phyloP scores from a whole-genome alignment of 2,329 filamentous ascomycete species.

The Fusarium sp. region DNA sequence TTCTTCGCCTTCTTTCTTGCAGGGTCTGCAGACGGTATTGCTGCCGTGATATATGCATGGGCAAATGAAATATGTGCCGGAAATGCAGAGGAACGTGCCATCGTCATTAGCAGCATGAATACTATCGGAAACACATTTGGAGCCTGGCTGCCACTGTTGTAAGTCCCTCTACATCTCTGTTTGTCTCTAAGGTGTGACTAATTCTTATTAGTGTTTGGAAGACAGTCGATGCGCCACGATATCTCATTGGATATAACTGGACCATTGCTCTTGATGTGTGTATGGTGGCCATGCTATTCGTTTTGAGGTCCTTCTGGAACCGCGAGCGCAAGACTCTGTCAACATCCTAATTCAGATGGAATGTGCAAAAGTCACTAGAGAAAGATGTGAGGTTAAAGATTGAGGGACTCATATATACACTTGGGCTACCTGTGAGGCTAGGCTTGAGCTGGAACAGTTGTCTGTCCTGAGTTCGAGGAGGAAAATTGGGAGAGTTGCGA shows the following conservation, averaged over 20 bases:
- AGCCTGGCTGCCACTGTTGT: not conserved
- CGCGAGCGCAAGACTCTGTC: slow-evolving; percentile 3
- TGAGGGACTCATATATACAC: not conserved
- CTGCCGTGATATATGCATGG: slow-evolving; percentile 54
- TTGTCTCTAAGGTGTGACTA: not conserved
- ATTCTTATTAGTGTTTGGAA: slow-evolving; percentile 41
- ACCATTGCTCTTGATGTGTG: slow-evolving; percentile 42
- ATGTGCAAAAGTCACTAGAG: not conserved
- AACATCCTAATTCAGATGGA: not conserved
- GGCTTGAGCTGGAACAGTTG: not conserved
- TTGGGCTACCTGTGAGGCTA: not conserved
- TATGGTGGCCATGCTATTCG: slow-evolving; percentile 34
- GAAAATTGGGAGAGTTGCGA: not conserved
- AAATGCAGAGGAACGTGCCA: slow-evolving; percentile 48
- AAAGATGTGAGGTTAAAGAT: not conserved
- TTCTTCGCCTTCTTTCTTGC: slow-evolving; percentile 49
- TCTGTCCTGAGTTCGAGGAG: not conserved
- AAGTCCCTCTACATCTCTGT: not conserved
- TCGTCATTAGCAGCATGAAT: not conserved
- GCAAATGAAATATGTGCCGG: slow-evolving; percentile 57
- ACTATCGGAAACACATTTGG: not conserved
- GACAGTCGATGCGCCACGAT: slow-evolving; percentile 50
- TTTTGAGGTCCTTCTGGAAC: slow-evolving; percentile 16
- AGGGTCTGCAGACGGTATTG: slow-evolving; percentile 43
- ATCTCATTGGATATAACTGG: slow-evolving; percentile 51